These are phyloP conservation scores for Pyracantha coccinea DNA, from an alignment of 331 rosid genomes.

Conservation along the genomic window DNA sequence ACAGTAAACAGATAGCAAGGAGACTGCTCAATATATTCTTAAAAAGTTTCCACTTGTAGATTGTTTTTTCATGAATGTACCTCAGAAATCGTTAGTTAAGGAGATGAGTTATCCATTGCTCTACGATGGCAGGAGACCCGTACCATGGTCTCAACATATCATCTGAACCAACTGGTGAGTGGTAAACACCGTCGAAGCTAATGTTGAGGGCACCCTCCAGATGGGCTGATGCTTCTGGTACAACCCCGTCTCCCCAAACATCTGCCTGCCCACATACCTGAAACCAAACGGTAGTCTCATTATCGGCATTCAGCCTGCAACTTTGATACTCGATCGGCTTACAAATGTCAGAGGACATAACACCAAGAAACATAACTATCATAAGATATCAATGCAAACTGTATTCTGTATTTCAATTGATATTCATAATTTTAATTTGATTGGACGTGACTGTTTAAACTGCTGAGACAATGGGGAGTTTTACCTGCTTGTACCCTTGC, in stretches of 20 bases:
- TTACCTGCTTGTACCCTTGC: slow-evolving; percentile 92
- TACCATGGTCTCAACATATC: slow-evolving; percentile 76
- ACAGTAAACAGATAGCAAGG: no score
- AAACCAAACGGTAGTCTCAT: not conserved
- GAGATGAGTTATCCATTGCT: slow-evolving; percentile 68
- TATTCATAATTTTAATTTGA: no score
- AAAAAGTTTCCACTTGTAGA: no score
- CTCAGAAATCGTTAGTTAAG: slow-evolving; percentile 15
- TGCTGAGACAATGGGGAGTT: not conserved
- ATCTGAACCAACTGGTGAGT: slow-evolving; percentile 93
- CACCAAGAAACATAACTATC: not conserved
- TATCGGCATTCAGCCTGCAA: not conserved
- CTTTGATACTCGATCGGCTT: not conserved
- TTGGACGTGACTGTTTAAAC: not conserved
- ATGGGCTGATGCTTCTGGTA: slow-evolving; percentile 83
- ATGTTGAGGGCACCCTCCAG: slow-evolving; percentile 79
- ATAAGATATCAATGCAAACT: no score
- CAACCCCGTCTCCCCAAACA: slow-evolving; percentile 97
- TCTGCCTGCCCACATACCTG: slow-evolving; percentile 90
- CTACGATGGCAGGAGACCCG: slow-evolving; percentile 67
- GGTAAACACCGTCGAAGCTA: slow-evolving; percentile 73
- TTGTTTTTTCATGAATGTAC: not conserved
- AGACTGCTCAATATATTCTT: no score
- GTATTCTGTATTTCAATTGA: no score
- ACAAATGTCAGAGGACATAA: not conserved